Evolutionary conservation across 2,329 filamentous ascomycete genomes (phyloP).

Genomic region (Aureobasidium sp.): DNA sequence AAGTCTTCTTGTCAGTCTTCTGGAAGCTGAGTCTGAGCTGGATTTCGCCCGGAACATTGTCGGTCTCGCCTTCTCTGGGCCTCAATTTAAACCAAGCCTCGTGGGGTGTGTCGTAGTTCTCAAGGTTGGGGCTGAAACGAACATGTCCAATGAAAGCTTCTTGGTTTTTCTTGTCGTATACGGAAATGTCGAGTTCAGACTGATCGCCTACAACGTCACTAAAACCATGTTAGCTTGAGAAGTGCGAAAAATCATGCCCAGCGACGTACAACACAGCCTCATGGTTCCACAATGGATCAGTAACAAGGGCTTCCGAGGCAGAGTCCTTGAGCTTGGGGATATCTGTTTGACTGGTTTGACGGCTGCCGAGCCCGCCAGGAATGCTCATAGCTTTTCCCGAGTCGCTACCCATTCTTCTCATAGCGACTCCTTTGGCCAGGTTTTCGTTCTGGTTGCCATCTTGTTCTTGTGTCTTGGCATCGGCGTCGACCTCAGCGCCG

Average conservation of each 20-base stretch:
- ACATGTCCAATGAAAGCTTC: conserved; percentile 92
- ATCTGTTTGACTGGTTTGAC: conserved; percentile 94
- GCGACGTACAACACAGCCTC: conserved; percentile 82
- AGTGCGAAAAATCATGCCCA: conserved; percentile 3
- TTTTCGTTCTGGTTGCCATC: conserved; percentile 50
- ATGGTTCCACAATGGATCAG: conserved; percentile 90
- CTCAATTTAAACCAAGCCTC: conserved; percentile 81
- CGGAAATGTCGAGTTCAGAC: conserved; percentile 83
- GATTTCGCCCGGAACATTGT: conserved; percentile 75
- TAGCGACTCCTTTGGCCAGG: conserved; percentile 40
- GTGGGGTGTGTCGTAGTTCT: conserved; percentile 63
- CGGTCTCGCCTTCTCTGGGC: conserved; percentile 71
- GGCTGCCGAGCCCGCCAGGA: conserved; percentile 72
- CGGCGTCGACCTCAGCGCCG: conserved; percentile 60
- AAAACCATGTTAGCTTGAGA: conserved; percentile 24
- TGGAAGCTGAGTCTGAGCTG: conserved; percentile 82
- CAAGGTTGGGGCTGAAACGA: conserved; percentile 64
- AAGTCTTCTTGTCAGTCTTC: conserved; percentile 79
- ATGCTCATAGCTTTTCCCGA: conserved; percentile 84
- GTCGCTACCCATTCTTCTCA: conserved; percentile 62
- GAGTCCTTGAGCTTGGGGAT: conserved; percentile 57
- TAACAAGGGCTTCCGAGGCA: conserved; percentile 57
- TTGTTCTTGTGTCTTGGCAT: conserved; percentile 18
- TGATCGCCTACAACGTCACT: conserved; percentile 92
- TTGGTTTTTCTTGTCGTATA: conserved; percentile 79